Conservation (phyloP, 2,329 filamentous ascomycete species). For the Ceratocystis papillata region DNA sequence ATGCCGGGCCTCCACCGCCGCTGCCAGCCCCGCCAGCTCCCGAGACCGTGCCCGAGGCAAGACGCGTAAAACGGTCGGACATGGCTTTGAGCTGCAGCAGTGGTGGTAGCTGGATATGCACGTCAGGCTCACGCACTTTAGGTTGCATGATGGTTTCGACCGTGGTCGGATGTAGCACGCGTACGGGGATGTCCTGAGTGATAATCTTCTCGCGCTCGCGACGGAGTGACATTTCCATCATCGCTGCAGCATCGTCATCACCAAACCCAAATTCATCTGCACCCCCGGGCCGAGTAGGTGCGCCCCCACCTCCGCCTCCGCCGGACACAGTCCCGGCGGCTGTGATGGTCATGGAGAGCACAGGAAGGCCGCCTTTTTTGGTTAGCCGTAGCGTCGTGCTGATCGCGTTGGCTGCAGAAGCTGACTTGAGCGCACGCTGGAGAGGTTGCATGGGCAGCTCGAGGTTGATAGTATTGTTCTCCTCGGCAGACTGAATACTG, state of each 20-base stretch:
- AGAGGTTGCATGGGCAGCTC: conserved; percentile 83
- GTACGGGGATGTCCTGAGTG: conserved; percentile 91
- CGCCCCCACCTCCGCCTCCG: conserved; percentile 31
- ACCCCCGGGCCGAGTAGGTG: background rate
- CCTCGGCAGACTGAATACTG: conserved; percentile 72
- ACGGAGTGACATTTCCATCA: conserved; percentile 46
- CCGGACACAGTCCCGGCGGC: conserved; percentile 52
- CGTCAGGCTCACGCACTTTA: conserved; percentile 78
- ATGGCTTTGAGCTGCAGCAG: conserved; percentile 84
- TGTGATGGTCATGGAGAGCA: conserved; percentile 82
- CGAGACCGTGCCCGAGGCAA: conserved; percentile 47
- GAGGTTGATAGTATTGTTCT: conserved; percentile 84
- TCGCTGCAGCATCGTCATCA: conserved; percentile 35
- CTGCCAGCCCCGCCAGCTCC: background rate
- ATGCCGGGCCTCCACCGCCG: background rate
- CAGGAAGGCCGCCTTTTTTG: conserved; percentile 78
- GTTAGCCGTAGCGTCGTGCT: conserved; percentile 80
- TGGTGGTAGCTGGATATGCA: conserved; percentile 82
- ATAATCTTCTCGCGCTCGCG: conserved; percentile 81
- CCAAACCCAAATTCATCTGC: conserved; percentile 27
- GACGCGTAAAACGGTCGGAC: conserved; percentile 86
- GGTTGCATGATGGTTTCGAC: conserved; percentile 95
- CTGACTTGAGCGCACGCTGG: conserved; percentile 83
- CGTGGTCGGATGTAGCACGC: conserved; percentile 68
- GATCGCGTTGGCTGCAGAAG: conserved; percentile 55